A percentile compares a stretch with the other conserved stretches of the same genome.
phyloP scores from a whole-genome alignment of 805 yeast genomes.

The Ogataea angusta region DNA sequence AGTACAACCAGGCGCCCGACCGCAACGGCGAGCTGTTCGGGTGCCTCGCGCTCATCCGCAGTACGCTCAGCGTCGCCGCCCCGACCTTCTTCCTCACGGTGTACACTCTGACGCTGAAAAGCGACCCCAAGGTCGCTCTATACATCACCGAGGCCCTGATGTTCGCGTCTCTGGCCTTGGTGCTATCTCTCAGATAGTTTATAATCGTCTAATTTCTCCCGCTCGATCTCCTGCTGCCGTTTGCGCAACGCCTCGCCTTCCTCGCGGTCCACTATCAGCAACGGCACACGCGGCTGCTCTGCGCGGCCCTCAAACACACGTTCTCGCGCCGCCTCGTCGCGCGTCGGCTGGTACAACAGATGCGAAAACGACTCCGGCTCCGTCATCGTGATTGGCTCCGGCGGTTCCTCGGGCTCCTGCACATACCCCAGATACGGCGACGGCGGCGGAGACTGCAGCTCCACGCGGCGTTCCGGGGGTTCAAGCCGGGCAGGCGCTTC shows the following conservation, averaged over 20 bases:
- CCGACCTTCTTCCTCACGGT: conserved; percentile 49
- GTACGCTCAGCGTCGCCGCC: conserved; percentile 41
- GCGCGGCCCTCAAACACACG: conserved; percentile 16
- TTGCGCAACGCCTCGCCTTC: conserved; percentile 27
- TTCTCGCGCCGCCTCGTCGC: conserved; percentile 17
- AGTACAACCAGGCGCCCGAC: conserved; percentile 51
- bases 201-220: not conserved
- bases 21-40: conserved; percentile 73
- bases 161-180: not conserved
- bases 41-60: conserved; percentile 59
- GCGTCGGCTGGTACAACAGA: conserved; percentile 27
- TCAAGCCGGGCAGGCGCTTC: conserved; percentile 8
- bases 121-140: conserved; percentile 38
- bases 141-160: conserved; percentile 16
- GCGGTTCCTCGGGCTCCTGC: conserved; percentile 32
- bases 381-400: conserved; percentile 29
- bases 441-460: conserved; percentile 35
- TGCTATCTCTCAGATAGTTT: conserved; percentile 3
- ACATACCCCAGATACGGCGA: conserved; percentile 35
- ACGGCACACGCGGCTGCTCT: conserved; percentile 21
- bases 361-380: conserved; percentile 32
- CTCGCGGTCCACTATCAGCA: conserved; percentile 27
- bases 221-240: conserved; percentile 7
- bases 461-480: conserved; percentile 29
- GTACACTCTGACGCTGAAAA: conserved; percentile 43